Conservation (phyloP, 306 rosid genomes). For the Cicer arietinum region DNA sequence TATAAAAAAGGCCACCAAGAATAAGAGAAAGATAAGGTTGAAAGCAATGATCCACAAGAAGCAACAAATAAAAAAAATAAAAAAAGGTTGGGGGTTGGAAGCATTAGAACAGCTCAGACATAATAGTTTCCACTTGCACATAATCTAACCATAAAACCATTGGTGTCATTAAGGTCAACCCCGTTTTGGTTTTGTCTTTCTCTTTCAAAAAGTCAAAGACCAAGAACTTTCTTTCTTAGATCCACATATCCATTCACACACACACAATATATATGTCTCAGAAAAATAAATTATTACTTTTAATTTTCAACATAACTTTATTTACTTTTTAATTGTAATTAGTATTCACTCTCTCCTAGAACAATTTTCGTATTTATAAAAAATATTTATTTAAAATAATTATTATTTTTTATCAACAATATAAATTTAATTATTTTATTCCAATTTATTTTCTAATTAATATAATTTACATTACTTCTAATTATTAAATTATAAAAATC, state of each 20-base stretch:
- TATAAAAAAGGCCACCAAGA: no score
- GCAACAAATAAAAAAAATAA: not conserved
- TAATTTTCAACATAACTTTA: no score
- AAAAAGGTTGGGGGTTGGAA: not conserved
- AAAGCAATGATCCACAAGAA: not conserved
- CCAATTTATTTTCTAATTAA: no score
- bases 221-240: conserved; percentile 49
- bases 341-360: no score
- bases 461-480: no score
- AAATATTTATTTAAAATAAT: no score
- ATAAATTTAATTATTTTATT: no score
- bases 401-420: no score
- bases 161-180: conserved; percentile 54
- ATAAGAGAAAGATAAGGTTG: not conserved
- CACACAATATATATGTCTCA: not conserved
- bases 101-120: not conserved
- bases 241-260: conserved; percentile 34
- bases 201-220: conserved; percentile 27
- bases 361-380: no score
- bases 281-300: no score
- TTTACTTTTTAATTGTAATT: no score
- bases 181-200: conserved; percentile 44
- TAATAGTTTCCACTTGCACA: conserved; percentile 48
- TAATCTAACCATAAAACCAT: conserved; percentile 23
- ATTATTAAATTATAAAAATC: no score